These are phyloP conservation scores for Xylariaceae sp. DNA, from an alignment of 2,329 filamentous ascomycete species.

Conservation along the genomic window DNA sequence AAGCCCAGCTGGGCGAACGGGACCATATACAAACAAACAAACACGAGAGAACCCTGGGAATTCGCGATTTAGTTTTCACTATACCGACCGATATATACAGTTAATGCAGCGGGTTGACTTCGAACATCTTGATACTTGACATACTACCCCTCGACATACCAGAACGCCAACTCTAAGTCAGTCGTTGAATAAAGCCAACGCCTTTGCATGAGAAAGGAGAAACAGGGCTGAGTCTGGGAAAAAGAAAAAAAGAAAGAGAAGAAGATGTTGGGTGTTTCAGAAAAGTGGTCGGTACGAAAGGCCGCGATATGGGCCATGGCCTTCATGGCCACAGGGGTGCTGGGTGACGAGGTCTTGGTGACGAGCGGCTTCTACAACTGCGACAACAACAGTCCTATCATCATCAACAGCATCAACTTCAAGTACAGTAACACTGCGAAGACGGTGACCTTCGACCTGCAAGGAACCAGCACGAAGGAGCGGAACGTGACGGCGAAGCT, in stretches of 20 bases:
- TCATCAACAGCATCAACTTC: slow-evolving; percentile 69
- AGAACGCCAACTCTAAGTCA: not conserved
- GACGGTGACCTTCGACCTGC: slow-evolving; percentile 73
- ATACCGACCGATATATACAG: slow-evolving; percentile 16
- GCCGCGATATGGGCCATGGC: slow-evolving; percentile 34
- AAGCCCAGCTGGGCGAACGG: slow-evolving; percentile 1
- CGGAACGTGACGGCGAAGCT: slow-evolving; percentile 79
- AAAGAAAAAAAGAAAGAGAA: slow-evolving; percentile 15
- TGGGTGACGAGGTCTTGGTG: slow-evolving; percentile 67
- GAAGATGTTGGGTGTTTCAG: slow-evolving; percentile 25
- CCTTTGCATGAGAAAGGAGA: not conserved
- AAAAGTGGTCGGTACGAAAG: slow-evolving; percentile 28
- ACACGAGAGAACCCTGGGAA: slow-evolving; percentile 1
- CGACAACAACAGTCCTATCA: slow-evolving; percentile 52
- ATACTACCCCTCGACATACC: not conserved
- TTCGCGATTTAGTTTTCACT: slow-evolving; percentile 11
- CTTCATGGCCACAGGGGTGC: slow-evolving; percentile 40
- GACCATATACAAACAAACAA: not conserved
- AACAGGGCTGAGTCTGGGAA: not conserved
- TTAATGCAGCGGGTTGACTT: slow-evolving; percentile 21
- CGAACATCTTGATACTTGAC: not conserved
- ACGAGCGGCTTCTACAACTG: slow-evolving; percentile 80
- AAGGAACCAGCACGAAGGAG: slow-evolving; percentile 64
- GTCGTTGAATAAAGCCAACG: not conserved
- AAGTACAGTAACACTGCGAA: slow-evolving; percentile 71